These are phyloP conservation scores for Aeschynomene evenia DNA, from an alignment of 306 rosid genomes.

Conservation along the genomic window DNA sequence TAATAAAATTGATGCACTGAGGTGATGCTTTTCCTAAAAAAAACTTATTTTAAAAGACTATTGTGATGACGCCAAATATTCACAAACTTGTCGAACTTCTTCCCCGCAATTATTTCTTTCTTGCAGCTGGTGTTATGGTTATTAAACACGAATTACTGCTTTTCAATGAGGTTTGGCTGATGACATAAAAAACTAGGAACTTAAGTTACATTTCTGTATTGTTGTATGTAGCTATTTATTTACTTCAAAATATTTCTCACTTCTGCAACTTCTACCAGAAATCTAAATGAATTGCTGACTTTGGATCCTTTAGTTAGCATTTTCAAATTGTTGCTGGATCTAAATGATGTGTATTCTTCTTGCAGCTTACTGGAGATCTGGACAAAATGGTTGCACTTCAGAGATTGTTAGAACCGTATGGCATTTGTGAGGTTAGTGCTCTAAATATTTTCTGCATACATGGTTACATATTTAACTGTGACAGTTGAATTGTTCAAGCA, in stretches of 20 bases:
- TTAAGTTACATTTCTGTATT: background rate
- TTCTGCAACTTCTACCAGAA: slow-evolving; percentile 11
- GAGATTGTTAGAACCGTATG: slow-evolving; percentile 76
- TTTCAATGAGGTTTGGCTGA: background rate
- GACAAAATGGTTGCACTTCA: slow-evolving; percentile 93
- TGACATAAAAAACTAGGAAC: background rate
- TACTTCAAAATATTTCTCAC: background rate
- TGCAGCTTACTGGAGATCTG: slow-evolving; percentile 81
- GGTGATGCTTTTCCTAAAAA: background rate
- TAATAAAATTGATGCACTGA: background rate
- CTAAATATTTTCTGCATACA: slow-evolving; percentile 7
- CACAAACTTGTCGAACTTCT: slow-evolving; percentile 4
- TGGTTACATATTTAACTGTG: slow-evolving; percentile 12
- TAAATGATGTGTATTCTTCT: slow-evolving; percentile 25
- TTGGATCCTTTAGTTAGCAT: background rate
- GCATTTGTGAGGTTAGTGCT: slow-evolving; percentile 84
- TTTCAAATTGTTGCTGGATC: slow-evolving; percentile 3
- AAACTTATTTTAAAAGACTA: background rate
- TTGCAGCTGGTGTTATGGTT: background rate
- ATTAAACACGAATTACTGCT: background rate
- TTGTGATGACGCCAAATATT: background rate
- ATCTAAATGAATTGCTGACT: background rate
- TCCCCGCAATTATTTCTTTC: background rate
- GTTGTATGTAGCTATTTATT: slow-evolving; percentile 8
- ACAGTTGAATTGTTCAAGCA: background rate